A percentile compares a stretch with the other conserved stretches of the same genome.
phyloP scores from a whole-genome alignment of 352 stramenopile genomes.

The Globisporangium nagaii region DNA sequence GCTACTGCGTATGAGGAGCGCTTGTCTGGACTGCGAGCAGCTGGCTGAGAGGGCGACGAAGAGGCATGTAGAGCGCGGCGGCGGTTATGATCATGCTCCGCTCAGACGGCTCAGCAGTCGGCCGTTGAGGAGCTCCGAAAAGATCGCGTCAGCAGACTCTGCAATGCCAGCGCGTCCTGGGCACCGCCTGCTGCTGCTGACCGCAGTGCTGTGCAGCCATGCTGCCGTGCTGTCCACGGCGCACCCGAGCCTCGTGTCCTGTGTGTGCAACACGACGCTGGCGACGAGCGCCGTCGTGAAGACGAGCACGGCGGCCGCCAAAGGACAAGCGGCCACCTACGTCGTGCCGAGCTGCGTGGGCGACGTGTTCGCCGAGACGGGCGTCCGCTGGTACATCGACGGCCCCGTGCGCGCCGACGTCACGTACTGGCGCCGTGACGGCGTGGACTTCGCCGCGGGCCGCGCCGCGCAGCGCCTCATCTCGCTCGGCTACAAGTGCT shows the following conservation, averaged over 20 bases:
- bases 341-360: constrained; percentile 57
- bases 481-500: constrained; percentile 65
- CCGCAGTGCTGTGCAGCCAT: background rate
- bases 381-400: constrained; percentile 79
- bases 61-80: too few species aligned
- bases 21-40: too few species aligned
- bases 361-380: constrained; percentile 76
- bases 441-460: constrained; percentile 35
- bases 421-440: constrained; percentile 52
- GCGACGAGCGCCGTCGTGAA: constrained; percentile 50
- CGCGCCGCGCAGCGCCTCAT: constrained; percentile 61
- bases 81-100: too few species aligned
- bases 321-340: constrained; percentile 48
- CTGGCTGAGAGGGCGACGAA: too few species aligned
- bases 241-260: constrained; percentile 68
- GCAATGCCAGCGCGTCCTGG: too few species aligned
- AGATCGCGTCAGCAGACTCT: too few species aligned
- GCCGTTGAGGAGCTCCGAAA: too few species aligned
- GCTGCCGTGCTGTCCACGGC: too few species aligned
- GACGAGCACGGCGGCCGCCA: constrained; percentile 20
- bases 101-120: too few species aligned
- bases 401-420: constrained; percentile 45
- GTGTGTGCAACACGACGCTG: constrained; percentile 66
- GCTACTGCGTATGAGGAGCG: too few species aligned
- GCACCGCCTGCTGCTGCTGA: background rate